Evolutionary conservation across 2,329 filamentous ascomycete genomes (phyloP).

Genomic region (Venturia carpophila): DNA sequence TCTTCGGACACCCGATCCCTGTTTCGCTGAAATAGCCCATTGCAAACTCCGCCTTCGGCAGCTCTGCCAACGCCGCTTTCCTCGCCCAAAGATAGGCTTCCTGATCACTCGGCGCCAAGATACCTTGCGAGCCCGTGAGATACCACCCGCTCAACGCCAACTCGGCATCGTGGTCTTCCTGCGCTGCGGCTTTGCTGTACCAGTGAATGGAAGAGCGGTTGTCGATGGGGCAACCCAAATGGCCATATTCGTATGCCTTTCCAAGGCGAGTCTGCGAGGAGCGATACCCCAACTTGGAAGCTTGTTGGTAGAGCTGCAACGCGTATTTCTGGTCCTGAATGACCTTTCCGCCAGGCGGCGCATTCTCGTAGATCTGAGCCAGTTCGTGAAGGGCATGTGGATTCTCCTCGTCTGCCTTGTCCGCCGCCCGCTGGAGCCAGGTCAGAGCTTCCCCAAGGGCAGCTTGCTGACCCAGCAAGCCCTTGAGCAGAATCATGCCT

Average conservation of each 20-base stretch:
- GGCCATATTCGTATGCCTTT: conserved; percentile 80
- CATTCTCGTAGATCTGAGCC: conserved; percentile 50
- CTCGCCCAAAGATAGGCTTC: conserved; percentile 96
- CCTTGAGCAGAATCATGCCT: conserved; percentile 91
- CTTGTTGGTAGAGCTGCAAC: conserved; percentile 71
- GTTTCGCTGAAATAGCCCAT: conserved; percentile 98
- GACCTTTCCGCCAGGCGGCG: conserved; percentile 64
- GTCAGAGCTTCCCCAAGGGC: conserved; percentile 80
- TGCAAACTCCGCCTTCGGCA: conserved; percentile 92
- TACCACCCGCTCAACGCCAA: conserved; percentile 61
- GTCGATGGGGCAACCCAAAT: conserved; percentile 75
- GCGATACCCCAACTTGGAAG: conserved; percentile 85
- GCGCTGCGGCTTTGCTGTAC: conserved; percentile 85
- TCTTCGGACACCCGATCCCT: conserved; percentile 79
- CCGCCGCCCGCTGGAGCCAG: conserved; percentile 90
- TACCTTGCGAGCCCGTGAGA: conserved; percentile 78
- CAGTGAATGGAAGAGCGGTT: conserved; percentile 79
- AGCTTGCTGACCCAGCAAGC: conserved; percentile 75
- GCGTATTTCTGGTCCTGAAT: conserved; percentile 77
- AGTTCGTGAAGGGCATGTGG: conserved; percentile 93
- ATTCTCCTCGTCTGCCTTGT: conserved; percentile 79
- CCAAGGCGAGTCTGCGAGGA: conserved; percentile 89
- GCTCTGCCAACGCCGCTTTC: conserved; percentile 78
- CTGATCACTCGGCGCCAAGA: conserved; percentile 84
- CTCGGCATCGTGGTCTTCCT: conserved; percentile 91